These are phyloP conservation scores for Claviceps lovelessii DNA, from an alignment of 2,329 filamentous ascomycete species.

Conservation along the genomic window DNA sequence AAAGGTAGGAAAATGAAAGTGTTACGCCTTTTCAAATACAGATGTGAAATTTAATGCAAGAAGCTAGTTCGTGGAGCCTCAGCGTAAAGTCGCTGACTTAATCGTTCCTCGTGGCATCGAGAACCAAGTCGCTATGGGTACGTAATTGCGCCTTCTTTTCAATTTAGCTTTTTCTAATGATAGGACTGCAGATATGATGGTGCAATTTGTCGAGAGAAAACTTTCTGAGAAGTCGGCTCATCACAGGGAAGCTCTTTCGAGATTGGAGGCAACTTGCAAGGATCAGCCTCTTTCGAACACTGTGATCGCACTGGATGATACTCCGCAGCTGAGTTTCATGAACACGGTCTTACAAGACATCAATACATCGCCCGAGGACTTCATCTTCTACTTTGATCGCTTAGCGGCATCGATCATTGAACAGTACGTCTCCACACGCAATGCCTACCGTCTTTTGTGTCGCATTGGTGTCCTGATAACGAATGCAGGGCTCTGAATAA, in stretches of 20 bases:
- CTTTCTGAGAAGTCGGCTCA: constrained; percentile 71
- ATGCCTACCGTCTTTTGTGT: background rate
- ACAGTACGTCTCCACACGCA: constrained; percentile 31
- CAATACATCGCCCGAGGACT: constrained; percentile 68
- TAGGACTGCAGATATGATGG: constrained; percentile 58
- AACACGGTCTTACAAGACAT: constrained; percentile 80
- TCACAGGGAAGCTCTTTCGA: constrained; percentile 66
- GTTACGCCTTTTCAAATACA: background rate
- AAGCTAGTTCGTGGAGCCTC: constrained; percentile 66
- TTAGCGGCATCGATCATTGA: constrained; percentile 76
- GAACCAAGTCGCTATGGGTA: constrained; percentile 79
- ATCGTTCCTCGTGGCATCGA: constrained; percentile 92
- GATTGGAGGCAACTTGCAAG: constrained; percentile 57
- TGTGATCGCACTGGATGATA: constrained; percentile 60
- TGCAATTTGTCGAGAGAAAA: constrained; percentile 80
- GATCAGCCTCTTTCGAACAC: constrained; percentile 60
- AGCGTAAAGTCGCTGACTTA: constrained; percentile 81
- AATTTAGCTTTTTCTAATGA: constrained; percentile 4
- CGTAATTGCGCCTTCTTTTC: constrained; percentile 11
- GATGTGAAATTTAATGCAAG: background rate
- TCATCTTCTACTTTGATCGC: constrained; percentile 94
- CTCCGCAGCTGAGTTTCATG: constrained; percentile 71
- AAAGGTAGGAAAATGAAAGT: constrained; percentile 33
- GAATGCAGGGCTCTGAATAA: constrained; percentile 56
- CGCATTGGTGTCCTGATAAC: constrained; percentile 6